phyloP scores from a whole-genome alignment of 2,329 filamentous ascomycete genomes.

The Thielaviopsis punctulata region DNA sequence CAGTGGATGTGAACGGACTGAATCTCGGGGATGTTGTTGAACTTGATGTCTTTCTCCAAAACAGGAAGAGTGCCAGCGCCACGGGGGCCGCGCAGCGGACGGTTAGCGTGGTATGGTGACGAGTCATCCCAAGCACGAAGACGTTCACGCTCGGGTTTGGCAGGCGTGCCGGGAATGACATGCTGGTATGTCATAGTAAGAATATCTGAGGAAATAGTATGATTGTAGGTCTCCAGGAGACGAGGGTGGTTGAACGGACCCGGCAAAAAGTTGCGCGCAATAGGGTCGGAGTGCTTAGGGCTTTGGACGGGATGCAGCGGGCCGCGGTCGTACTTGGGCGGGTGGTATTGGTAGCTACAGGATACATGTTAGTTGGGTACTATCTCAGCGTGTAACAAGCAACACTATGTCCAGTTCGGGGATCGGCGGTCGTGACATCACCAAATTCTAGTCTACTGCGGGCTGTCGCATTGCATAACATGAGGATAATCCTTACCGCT shows the following conservation, averaged over 20 bases:
- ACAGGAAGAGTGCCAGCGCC: slow-evolving; percentile 54
- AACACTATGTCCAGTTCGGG: background rate
- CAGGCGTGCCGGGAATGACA: slow-evolving; percentile 56
- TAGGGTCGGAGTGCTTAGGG: slow-evolving; percentile 68
- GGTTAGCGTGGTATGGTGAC: slow-evolving; percentile 87
- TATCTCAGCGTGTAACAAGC: background rate
- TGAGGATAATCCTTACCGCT: slow-evolving; percentile 23
- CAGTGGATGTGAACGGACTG: slow-evolving; percentile 66
- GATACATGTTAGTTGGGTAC: background rate
- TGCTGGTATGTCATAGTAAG: slow-evolving; percentile 82
- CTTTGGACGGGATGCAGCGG: slow-evolving; percentile 86
- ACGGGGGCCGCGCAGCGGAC: slow-evolving; percentile 67
- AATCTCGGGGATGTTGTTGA: slow-evolving; percentile 72
- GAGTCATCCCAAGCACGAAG: slow-evolving; percentile 76
- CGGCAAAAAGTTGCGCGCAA: slow-evolving; percentile 73
- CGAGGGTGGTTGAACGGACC: slow-evolving; percentile 82
- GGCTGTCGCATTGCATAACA: background rate
- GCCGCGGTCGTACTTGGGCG: slow-evolving; percentile 87
- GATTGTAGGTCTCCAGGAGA: slow-evolving; percentile 76
- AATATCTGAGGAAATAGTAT: slow-evolving; percentile 72
- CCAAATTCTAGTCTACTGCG: background rate
- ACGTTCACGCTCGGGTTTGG: slow-evolving; percentile 37
- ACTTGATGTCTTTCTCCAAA: slow-evolving; percentile 57
- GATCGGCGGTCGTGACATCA: background rate
- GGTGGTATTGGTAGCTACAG: slow-evolving; percentile 77